Conservation (phyloP, 208 protist species). For the Crithidia acanthocephali region DNA sequence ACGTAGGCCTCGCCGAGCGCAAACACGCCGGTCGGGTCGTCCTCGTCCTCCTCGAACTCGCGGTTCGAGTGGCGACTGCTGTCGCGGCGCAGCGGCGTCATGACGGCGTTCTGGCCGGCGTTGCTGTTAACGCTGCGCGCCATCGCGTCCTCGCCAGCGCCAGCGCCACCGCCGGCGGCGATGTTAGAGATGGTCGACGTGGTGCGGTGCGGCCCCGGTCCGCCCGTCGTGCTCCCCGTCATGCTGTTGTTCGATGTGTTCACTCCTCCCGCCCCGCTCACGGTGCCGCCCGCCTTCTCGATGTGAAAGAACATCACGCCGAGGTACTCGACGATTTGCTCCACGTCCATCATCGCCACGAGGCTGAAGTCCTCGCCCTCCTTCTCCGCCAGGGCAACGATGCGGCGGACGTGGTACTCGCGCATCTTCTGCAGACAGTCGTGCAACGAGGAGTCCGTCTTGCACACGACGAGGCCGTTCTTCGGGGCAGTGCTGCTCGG, state of each 20-base stretch:
- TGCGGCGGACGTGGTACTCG: constrained; percentile 54
- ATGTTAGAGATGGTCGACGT: constrained; percentile 19
- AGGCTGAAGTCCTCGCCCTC: constrained; percentile 63
- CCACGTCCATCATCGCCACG: constrained; percentile 78
- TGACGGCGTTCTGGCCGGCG: constrained; percentile 13
- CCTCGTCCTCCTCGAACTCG: constrained; percentile 35
- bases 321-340: constrained; percentile 86
- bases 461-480: constrained; percentile 60
- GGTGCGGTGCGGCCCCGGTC: constrained; percentile 10
- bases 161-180: too few relatives aligned
- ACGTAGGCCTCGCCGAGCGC: constrained; percentile 40
- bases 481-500: not conserved
- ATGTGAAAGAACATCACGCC: constrained; percentile 82
- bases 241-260: constrained; percentile 23
- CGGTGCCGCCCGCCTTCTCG: constrained; percentile 45
- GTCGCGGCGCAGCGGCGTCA: constrained; percentile 13
- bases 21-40: constrained; percentile 37
- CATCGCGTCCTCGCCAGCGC: constrained; percentile 17
- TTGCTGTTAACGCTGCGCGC: constrained; percentile 29
- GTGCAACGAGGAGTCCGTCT: constrained; percentile 60
- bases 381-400: constrained; percentile 77
- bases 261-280: constrained; percentile 11
- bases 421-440: constrained; percentile 77
- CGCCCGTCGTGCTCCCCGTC: constrained; percentile 12
- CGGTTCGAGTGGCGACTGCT: constrained; percentile 20